A percentile compares a stretch with the other conserved stretches of the same genome.
phyloP scores from a whole-genome alignment of 306 rosid species.

The Senna tora region DNA sequence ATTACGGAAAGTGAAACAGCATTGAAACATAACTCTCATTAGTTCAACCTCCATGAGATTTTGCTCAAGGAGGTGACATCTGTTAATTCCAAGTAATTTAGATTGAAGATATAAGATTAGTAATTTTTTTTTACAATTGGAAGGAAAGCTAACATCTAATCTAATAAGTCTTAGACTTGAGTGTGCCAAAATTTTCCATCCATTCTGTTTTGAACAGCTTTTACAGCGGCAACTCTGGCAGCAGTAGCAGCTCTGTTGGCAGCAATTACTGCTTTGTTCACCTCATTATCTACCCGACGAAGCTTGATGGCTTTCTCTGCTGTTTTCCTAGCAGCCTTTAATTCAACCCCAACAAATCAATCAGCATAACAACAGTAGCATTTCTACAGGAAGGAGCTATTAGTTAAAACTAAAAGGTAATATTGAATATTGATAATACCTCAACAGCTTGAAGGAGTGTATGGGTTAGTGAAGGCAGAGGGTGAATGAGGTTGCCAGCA shows the following conservation, averaged over 20 bases:
- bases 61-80: conserved; percentile 59
- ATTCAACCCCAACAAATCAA: conserved; percentile 25
- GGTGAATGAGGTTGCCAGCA: conserved; percentile 62
- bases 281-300: conserved; percentile 61
- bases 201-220: conserved; percentile 86
- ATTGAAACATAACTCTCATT: conserved; percentile 43
- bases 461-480: conserved; percentile 54
- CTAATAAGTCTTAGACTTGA: conserved; percentile 42
- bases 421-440: conserved; percentile 47
- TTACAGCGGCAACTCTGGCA: conserved; percentile 93
- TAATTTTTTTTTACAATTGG: conserved; percentile 63
- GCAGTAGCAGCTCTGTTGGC: conserved; percentile 91
- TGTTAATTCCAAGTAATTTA: conserved; percentile 45
- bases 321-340: conserved; percentile 77
- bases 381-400: neutral
- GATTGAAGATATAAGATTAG: conserved; percentile 47
- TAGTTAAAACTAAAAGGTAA: neutral
- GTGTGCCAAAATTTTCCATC: conserved; percentile 77
- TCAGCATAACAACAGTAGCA: conserved; percentile 4
- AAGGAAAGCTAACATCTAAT: conserved; percentile 37
- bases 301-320: conserved; percentile 69
- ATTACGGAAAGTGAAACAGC: conserved; percentile 45
- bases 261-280: conserved; percentile 70
- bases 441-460: conserved; percentile 63
- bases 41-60: conserved; percentile 62